phyloP scores from a whole-genome alignment of 768 basidiomycete species.

The Boletus bicolor region DNA sequence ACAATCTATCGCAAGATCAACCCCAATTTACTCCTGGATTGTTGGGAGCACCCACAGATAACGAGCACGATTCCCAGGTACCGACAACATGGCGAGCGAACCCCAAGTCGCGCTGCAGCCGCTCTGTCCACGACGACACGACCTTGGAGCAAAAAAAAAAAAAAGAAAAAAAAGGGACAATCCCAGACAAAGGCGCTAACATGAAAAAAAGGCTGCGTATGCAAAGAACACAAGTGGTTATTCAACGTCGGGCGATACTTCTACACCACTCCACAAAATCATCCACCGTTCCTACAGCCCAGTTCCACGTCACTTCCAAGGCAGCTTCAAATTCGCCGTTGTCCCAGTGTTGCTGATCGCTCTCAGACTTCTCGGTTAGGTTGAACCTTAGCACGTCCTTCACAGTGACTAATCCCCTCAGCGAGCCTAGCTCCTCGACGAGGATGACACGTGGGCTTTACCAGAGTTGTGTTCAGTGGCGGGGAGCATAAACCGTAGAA shows the following conservation, averaged over 20 bases:
- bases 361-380: constrained; percentile 50
- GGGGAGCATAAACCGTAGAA: neutral
- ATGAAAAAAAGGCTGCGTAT: too few species aligned
- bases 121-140: neutral
- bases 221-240: neutral
- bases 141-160: neutral
- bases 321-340: constrained; percentile 63
- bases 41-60: neutral
- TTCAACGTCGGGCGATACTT: constrained; percentile 22
- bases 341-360: constrained; percentile 51
- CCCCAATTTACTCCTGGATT: neutral
- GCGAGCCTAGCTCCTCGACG: constrained; percentile 79
- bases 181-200: neutral
- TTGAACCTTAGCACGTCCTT: constrained; percentile 95
- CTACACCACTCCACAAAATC: constrained; percentile 30
- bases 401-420: constrained; percentile 88
- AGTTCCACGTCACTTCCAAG: constrained; percentile 59
- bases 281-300: constrained; percentile 40
- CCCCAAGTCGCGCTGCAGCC: too few species aligned
- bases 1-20: neutral
- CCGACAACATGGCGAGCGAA: neutral
- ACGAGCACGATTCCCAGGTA: neutral
- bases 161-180: neutral
- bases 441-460: constrained; percentile 91
- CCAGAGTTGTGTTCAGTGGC: neutral